Conservation (phyloP, 495 filamentous ascomycete species). For the Cairneyella variabilis region DNA sequence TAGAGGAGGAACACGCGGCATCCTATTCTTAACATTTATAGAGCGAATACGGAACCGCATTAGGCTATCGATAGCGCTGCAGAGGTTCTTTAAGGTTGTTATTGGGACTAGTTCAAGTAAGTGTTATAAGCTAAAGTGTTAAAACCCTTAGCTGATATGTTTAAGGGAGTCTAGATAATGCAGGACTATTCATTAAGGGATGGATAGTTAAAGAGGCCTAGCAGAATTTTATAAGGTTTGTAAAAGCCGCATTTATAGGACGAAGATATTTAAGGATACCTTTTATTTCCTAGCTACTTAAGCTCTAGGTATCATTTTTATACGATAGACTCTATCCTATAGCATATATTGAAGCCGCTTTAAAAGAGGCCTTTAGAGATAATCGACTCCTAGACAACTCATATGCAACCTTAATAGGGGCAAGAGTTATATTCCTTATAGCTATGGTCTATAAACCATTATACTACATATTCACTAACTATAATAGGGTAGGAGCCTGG, state of each 20-base stretch:
- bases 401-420: constrained; percentile 9
- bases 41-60: constrained; percentile 16
- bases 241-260: constrained; percentile 13
- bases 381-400: constrained; percentile 16
- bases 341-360: constrained; percentile 13
- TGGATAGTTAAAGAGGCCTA: constrained; percentile 19
- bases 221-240: constrained; percentile 17
- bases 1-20: constrained; percentile 24
- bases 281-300: constrained; percentile 8
- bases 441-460: constrained; percentile 17
- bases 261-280: neutral
- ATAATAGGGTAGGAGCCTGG: constrained; percentile 19
- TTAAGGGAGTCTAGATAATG: constrained; percentile 14
- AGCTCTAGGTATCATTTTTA: constrained; percentile 16
- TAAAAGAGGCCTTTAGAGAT: constrained; percentile 20
- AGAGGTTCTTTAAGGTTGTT: constrained; percentile 22
- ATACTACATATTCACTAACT: constrained; percentile 26
- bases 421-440: constrained; percentile 20
- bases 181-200: constrained; percentile 19
- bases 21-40: constrained; percentile 21
- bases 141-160: neutral
- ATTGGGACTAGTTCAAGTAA: constrained; percentile 26
- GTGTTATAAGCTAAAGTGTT: neutral
- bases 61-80: constrained; percentile 16
- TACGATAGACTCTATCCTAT: constrained; percentile 19